Evolutionary conservation across 1,139 yeast species (phyloP).

Genomic region (Blastobotrys malaysiensis): DNA sequence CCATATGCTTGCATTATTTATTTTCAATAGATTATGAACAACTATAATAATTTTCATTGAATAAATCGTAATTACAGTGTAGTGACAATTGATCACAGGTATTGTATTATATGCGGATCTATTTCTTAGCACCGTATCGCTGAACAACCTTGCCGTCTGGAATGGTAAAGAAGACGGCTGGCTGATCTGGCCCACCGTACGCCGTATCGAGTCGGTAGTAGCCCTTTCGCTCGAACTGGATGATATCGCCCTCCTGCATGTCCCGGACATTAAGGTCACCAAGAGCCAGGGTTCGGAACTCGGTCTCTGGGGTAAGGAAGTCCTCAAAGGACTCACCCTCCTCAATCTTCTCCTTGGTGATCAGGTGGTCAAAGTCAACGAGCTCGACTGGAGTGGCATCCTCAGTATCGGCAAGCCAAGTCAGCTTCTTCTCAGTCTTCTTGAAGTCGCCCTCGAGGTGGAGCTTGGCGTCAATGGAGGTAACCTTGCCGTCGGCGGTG

Average conservation of each 20-base stretch:
- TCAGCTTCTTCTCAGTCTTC: slow-evolving; percentile 89
- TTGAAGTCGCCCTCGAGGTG: slow-evolving; percentile 96
- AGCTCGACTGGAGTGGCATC: slow-evolving; percentile 68
- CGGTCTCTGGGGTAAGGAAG: slow-evolving; percentile 83
- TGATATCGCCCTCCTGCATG: slow-evolving; percentile 78
- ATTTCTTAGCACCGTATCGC: slow-evolving; percentile 66
- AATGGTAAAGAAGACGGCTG: slow-evolving; percentile 81
- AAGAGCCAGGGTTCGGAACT: slow-evolving; percentile 70
- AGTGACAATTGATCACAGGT: too few species aligned
- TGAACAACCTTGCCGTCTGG: slow-evolving; percentile 94
- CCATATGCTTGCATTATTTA: neutral
- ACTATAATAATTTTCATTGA: too few species aligned
- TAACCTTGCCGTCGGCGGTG: slow-evolving; percentile 47
- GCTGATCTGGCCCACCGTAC: slow-evolving; percentile 43
- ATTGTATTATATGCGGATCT: neutral
- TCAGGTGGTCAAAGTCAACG: slow-evolving; percentile 91
- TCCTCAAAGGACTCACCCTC: slow-evolving; percentile 94
- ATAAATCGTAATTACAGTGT: too few species aligned
- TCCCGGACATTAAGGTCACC: slow-evolving; percentile 76
- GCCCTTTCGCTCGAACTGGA: slow-evolving; percentile 97
- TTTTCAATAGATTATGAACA: too few species aligned
- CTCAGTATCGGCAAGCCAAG: slow-evolving; percentile 85
- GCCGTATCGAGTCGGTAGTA: slow-evolving; percentile 79
- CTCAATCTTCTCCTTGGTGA: slow-evolving; percentile 92
- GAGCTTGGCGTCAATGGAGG: slow-evolving; percentile 68